Evolutionary conservation across 2,329 filamentous ascomycete species (phyloP).

Genomic region (Aureobasidium uvarum): DNA sequence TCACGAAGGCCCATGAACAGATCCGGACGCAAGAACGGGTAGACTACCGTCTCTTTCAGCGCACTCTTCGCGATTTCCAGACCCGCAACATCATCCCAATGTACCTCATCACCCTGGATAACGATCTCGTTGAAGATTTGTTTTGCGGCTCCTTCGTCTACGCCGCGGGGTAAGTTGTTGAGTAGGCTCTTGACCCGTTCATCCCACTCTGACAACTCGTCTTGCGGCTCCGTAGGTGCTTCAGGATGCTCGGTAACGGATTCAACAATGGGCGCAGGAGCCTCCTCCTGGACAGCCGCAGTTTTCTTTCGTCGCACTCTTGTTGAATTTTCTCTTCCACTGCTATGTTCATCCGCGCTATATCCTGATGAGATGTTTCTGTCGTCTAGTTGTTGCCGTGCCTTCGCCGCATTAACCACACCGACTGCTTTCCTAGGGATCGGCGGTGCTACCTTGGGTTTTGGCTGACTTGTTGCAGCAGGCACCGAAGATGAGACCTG

Average conservation of each 20-base stretch:
- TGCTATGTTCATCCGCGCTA: slow-evolving; percentile 28
- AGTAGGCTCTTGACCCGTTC: slow-evolving; percentile 63
- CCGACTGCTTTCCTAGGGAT: slow-evolving; percentile 42
- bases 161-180: slow-evolving; percentile 74
- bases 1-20: slow-evolving; percentile 94
- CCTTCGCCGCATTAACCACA: slow-evolving; percentile 37
- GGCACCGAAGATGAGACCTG: slow-evolving; percentile 22
- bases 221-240: neutral
- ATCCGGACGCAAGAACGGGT: slow-evolving; percentile 92
- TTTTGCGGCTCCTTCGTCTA: slow-evolving; percentile 78
- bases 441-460: slow-evolving; percentile 29
- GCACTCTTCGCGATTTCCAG: slow-evolving; percentile 87
- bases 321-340: slow-evolving; percentile 16
- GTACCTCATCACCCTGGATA: slow-evolving; percentile 88
- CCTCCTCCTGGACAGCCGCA: slow-evolving; percentile 5
- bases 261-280: neutral
- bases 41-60: slow-evolving; percentile 92
- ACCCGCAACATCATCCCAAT: slow-evolving; percentile 91
- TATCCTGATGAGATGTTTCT: slow-evolving; percentile 26
- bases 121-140: slow-evolving; percentile 97
- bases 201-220: slow-evolving; percentile 56
- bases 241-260: neutral
- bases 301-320: slow-evolving; percentile 45
- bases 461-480: neutral
- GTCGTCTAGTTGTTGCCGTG: slow-evolving; percentile 38